Evolutionary conservation across 148 eudicot genomes (phyloP).

Genomic region (Silene uniflora): DNA sequence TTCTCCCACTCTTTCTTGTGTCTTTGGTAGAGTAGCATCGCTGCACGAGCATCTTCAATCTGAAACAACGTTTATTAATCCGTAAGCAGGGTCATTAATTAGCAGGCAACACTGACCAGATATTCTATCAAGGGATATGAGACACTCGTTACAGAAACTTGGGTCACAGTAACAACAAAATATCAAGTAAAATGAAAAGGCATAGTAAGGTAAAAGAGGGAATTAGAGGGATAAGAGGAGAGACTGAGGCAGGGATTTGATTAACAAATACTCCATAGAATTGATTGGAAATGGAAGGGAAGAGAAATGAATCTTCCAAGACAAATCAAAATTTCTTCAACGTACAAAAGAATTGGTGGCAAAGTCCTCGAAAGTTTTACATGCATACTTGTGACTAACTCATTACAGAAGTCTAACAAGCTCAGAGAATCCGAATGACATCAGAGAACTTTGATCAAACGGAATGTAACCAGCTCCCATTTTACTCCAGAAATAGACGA

Average conservation of each 20-base stretch:
- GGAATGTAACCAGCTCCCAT: not conserved
- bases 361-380: too few relatives aligned
- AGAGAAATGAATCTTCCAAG: too few relatives aligned
- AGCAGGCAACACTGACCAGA: not conserved
- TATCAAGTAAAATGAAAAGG: not conserved
- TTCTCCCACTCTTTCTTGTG: conserved; percentile 74
- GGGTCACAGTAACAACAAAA: not conserved
- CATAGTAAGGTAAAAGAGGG: too few relatives aligned
- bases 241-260: too few relatives aligned
- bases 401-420: too few relatives aligned
- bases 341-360: too few relatives aligned
- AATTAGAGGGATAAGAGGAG: too few relatives aligned
- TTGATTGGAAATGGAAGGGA: too few relatives aligned
- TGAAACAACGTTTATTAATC: conserved; percentile 25
- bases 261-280: too few relatives aligned
- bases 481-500: not conserved
- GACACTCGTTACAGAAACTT: not conserved
- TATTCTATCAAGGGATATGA: not conserved
- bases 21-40: conserved; percentile 83
- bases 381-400: too few relatives aligned
- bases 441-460: not conserved
- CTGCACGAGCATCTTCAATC: conserved; percentile 97
- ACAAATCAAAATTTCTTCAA: too few relatives aligned
- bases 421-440: not conserved
- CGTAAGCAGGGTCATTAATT: not conserved